A percentile compares a stretch with the other conserved stretches of the same genome.
phyloP scores from a whole-genome alignment of 2,329 filamentous ascomycete species.

The Aspergillus sclerotialis region DNA sequence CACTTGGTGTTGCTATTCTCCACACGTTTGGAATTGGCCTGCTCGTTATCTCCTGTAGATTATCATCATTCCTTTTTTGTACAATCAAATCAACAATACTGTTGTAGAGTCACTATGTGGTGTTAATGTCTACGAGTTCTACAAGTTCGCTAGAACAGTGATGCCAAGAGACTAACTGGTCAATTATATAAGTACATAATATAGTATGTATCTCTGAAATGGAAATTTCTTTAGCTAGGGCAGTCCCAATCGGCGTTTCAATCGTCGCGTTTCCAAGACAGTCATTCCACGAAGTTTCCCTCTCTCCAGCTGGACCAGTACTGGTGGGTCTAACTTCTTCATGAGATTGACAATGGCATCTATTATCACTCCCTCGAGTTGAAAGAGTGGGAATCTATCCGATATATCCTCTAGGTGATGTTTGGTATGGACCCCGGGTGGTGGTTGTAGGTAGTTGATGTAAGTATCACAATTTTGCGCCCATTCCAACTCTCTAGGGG shows the following conservation, averaged over 20 bases:
- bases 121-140: too few relatives aligned
- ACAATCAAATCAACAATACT: too few relatives aligned
- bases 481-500: constrained; percentile 42
- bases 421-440: constrained; percentile 7
- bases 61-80: constrained; percentile 14
- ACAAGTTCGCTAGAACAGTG: too few relatives aligned
- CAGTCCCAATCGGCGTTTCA: constrained; percentile 25
- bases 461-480: constrained; percentile 20
- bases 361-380: constrained; percentile 35
- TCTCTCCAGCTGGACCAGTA: constrained; percentile 47
- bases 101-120: too few relatives aligned
- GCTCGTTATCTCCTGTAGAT: constrained; percentile 18
- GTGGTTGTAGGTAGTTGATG: constrained; percentile 14
- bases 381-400: constrained; percentile 20
- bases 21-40: neutral
- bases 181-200: too few relatives aligned
- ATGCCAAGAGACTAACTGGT: too few relatives aligned
- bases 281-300: constrained; percentile 37
- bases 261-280: constrained; percentile 26
- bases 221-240: too few relatives aligned
- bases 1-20: neutral
- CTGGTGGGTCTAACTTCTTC: constrained; percentile 36
- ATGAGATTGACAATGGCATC: constrained; percentile 39
- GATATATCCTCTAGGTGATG: constrained; percentile 21
- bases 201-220: constrained; percentile 4